Conservation (phyloP, 2,329 filamentous ascomycete genomes). For the Sphaceloma murrayae region DNA sequence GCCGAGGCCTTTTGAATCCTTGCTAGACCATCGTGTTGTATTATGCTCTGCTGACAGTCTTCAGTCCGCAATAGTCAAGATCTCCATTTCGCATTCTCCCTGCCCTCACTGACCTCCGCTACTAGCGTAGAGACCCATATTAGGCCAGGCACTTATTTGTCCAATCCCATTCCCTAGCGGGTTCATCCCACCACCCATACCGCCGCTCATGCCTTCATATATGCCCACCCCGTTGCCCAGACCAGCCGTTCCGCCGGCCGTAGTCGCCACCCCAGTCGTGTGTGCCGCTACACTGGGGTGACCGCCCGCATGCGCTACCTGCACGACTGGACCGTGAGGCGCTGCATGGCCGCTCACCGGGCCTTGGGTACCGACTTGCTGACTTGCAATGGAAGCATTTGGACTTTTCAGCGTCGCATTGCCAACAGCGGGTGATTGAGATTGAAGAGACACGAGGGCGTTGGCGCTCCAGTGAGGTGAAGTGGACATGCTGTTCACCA, state of each 20-base stretch:
- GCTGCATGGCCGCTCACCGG: not conserved
- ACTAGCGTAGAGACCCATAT: slow-evolving; percentile 6
- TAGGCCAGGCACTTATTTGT: slow-evolving; percentile 13
- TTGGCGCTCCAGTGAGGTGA: slow-evolving; percentile 31
- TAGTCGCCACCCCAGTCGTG: slow-evolving; percentile 8
- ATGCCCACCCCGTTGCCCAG: slow-evolving; percentile 1
- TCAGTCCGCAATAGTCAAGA: too few species aligned
- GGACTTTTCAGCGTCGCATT: too few species aligned
- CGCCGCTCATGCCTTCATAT: not conserved
- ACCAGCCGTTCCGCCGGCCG: not conserved
- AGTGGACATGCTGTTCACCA: slow-evolving; percentile 23
- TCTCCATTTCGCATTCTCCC: too few species aligned
- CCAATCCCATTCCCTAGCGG: slow-evolving; percentile 15
- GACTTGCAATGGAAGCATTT: too few species aligned
- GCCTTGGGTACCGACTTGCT: too few species aligned
- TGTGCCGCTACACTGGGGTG: slow-evolving; percentile 15
- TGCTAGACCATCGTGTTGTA: too few species aligned
- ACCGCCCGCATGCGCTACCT: slow-evolving; percentile 2
- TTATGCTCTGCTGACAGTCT: not conserved
- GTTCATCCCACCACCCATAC: not conserved
- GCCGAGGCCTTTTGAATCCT: too few species aligned
- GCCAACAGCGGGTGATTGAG: too few species aligned
- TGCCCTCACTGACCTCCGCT: not conserved
- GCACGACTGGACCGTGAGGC: not conserved
- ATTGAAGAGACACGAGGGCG: slow-evolving; percentile 31